These are phyloP conservation scores for Arthroderma uncinatum DNA, from an alignment of 2,329 filamentous ascomycete species.

Conservation along the genomic window DNA sequence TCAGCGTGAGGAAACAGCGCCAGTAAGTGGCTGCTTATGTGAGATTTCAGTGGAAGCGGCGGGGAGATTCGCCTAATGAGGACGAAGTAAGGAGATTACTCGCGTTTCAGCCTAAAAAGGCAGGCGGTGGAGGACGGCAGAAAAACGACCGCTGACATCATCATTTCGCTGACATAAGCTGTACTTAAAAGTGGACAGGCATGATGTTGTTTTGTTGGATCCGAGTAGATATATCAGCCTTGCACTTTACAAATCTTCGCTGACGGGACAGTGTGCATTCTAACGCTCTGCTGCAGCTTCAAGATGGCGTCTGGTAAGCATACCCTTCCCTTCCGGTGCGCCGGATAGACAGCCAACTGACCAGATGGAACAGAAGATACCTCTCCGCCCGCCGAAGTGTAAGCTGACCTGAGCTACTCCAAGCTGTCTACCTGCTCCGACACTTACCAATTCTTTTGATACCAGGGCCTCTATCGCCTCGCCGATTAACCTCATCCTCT, in stretches of 20 bases:
- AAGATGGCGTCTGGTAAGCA: constrained; percentile 3
- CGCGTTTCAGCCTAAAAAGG: not conserved
- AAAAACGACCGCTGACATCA: not conserved
- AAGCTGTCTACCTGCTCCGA: constrained; percentile 1
- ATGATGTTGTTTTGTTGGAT: too few relatives aligned
- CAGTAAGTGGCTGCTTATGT: not conserved
- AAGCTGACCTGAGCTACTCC: constrained; percentile 2
- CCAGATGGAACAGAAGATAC: not conserved
- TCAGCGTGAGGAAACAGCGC: too few relatives aligned
- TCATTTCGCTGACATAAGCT: not conserved
- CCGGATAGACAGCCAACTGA: not conserved
- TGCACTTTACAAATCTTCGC: not conserved
- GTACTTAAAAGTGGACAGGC: too few relatives aligned
- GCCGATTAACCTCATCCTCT: constrained; percentile 51
- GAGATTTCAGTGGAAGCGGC: not conserved
- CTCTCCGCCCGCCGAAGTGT: constrained; percentile 13
- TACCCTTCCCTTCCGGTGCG: not conserved
- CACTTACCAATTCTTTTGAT: not conserved
- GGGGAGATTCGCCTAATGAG: not conserved
- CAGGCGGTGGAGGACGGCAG: not conserved
- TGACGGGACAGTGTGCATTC: not conserved
- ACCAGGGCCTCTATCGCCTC: constrained; percentile 45
- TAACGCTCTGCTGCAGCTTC: too few relatives aligned
- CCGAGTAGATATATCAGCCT: constrained; percentile 2
- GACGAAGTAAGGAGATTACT: not conserved